Conservation (phyloP, 345 rosid species). For the Euclidium syriacum region DNA sequence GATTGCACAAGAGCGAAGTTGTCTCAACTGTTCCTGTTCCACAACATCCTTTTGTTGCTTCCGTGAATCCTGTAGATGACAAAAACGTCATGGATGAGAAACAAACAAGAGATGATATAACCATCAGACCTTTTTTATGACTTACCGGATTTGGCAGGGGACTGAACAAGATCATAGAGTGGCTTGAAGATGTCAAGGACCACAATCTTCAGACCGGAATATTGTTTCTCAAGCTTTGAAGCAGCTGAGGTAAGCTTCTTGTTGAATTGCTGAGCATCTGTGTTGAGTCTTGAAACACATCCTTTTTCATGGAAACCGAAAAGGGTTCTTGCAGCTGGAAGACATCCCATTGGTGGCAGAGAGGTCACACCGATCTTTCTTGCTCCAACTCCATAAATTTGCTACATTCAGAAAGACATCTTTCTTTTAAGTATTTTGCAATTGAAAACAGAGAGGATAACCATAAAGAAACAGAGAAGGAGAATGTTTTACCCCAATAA, state of each 20-base stretch:
- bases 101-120: not conserved
- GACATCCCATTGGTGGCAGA: conserved; percentile 87
- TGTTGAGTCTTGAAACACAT: conserved; percentile 61
- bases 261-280: conserved; percentile 69
- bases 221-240: conserved; percentile 56
- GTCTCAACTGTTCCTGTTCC: conserved; percentile 87
- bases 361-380: conserved; percentile 89
- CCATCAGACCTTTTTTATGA: not conserved
- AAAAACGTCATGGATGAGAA: not conserved
- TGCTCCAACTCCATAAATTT: conserved; percentile 56
- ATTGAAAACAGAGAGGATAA: not conserved
- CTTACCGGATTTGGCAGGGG: conserved; percentile 60
- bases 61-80: conserved; percentile 53
- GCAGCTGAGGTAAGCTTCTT: conserved; percentile 61
- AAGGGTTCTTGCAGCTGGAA: conserved; percentile 73
- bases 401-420: conserved; percentile 31
- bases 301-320: conserved; percentile 60
- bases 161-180: conserved; percentile 51
- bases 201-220: conserved; percentile 67
- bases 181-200: conserved; percentile 77
- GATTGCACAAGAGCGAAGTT: conserved; percentile 68
- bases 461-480: not conserved
- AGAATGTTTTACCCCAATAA: conserved; percentile 47
- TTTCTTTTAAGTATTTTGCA: not conserved
- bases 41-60: conserved; percentile 86